phyloP scores from a whole-genome alignment of 2,329 filamentous ascomycete genomes.

The Bipolaris cookei region DNA sequence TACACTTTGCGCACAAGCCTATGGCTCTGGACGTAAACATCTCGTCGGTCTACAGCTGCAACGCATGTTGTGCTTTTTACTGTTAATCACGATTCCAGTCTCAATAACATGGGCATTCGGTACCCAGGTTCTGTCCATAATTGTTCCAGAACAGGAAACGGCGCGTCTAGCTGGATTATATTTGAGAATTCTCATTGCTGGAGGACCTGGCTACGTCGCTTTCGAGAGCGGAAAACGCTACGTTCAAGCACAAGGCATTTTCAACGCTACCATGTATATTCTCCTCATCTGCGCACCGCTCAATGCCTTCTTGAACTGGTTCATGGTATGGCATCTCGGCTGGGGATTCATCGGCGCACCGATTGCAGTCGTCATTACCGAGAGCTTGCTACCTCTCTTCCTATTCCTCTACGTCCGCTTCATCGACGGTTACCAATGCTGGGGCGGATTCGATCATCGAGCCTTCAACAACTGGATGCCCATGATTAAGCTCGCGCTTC shows the following conservation, averaged over 20 bases:
- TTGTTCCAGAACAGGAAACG: conserved; percentile 75
- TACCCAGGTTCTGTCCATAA: conserved; percentile 65
- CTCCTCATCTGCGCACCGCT: conserved; percentile 82
- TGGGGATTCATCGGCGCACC: conserved; percentile 76
- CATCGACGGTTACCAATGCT: conserved; percentile 75
- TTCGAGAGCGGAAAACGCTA: conserved; percentile 86
- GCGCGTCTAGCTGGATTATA: conserved; percentile 76
- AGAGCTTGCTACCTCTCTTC: conserved; percentile 75
- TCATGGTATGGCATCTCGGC: conserved; percentile 70
- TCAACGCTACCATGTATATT: conserved; percentile 81
- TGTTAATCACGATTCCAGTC: conserved; percentile 74
- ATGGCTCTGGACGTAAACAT: conserved; percentile 87
- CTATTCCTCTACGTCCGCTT: conserved; percentile 77
- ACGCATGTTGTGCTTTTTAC: conserved; percentile 80
- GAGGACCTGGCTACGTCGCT: conserved; percentile 75
- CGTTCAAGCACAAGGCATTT: conserved; percentile 86
- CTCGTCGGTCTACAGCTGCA: conserved; percentile 85
- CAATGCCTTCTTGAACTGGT: conserved; percentile 80
- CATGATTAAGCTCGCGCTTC: conserved; percentile 86
- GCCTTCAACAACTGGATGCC: conserved; percentile 77
- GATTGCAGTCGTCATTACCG: conserved; percentile 75
- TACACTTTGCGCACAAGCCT: conserved; percentile 92
- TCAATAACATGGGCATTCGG: conserved; percentile 73
- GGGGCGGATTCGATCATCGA: conserved; percentile 76
- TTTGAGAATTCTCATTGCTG: conserved; percentile 71